phyloP scores from a whole-genome alignment of 768 basidiomycete genomes.

The Lactifluus echinatus region DNA sequence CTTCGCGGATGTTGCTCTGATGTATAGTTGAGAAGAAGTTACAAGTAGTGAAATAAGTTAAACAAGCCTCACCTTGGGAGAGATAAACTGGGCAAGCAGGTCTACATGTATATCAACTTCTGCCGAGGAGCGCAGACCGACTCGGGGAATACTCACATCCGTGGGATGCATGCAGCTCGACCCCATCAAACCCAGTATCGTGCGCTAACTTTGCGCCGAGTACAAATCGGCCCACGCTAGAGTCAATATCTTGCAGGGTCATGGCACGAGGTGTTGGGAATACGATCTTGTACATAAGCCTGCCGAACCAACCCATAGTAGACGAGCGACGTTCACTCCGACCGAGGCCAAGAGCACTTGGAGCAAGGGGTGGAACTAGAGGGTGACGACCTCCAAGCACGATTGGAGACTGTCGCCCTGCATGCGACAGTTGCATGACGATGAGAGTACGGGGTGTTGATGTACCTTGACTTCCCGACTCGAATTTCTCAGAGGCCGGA shows the following conservation, averaged over 20 bases:
- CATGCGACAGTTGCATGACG: slow-evolving; percentile 79
- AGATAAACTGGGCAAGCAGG: slow-evolving; percentile 71
- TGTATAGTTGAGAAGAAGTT: not conserved
- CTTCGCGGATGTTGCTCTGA: slow-evolving; percentile 47
- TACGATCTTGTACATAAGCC: slow-evolving; percentile 36
- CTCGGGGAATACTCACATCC: slow-evolving; percentile 51
- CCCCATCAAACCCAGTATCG: slow-evolving; percentile 72
- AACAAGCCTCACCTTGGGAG: slow-evolving; percentile 44
- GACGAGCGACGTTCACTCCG: slow-evolving; percentile 12
- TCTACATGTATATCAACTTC: slow-evolving; percentile 35
- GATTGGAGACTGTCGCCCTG: slow-evolving; percentile 75
- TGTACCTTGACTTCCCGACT: not conserved
- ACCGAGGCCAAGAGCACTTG: slow-evolving; percentile 53
- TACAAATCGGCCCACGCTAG: slow-evolving; percentile 54
- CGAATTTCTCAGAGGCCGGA: slow-evolving; percentile 20
- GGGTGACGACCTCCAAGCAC: slow-evolving; percentile 58
- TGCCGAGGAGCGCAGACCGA: not conserved
- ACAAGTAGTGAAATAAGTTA: not conserved
- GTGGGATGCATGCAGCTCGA: slow-evolving; percentile 79
- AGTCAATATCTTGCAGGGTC: slow-evolving; percentile 49
- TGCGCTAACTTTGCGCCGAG: slow-evolving; percentile 56
- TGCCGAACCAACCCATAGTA: slow-evolving; percentile 26
- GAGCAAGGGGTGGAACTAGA: slow-evolving; percentile 56
- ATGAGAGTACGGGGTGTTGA: slow-evolving; percentile 12
- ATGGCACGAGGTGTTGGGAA: slow-evolving; percentile 61